A percentile compares a stretch with the other conserved stretches of the same genome.
Conservation (phyloP, 148 eudicot genomes). For the Selenicereus undatus region DNA sequence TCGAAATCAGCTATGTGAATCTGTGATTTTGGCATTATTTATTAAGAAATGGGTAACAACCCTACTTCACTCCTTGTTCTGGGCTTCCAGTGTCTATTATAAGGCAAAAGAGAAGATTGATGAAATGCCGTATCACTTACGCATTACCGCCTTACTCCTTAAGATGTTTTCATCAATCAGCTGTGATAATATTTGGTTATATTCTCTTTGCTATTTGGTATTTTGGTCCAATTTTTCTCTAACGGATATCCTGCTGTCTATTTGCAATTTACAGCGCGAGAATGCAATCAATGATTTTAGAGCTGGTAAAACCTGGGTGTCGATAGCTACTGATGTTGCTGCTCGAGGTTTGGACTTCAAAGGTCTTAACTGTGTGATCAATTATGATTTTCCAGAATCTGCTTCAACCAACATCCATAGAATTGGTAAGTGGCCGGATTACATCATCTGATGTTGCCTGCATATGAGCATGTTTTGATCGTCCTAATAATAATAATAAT, state of each 20-base stretch:
- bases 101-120: background rate
- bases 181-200: background rate
- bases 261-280: constrained; percentile 57
- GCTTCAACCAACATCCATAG: constrained; percentile 88
- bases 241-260: background rate
- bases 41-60: background rate
- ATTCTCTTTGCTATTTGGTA: background rate
- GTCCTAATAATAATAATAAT: no score
- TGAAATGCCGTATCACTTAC: background rate
- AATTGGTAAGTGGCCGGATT: constrained; percentile 54
- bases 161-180: background rate
- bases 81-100: background rate
- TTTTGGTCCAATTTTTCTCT: background rate
- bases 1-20: background rate
- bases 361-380: constrained; percentile 91
- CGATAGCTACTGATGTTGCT: constrained; percentile 88
- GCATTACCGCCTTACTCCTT: background rate
- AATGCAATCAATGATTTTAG: constrained; percentile 86
- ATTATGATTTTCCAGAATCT: constrained; percentile 96
- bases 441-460: background rate
- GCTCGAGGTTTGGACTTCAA: constrained; percentile 99
- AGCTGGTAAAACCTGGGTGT: constrained; percentile 96
- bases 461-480: background rate
- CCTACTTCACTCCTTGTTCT: background rate
- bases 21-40: background rate